Evolutionary conservation across 768 basidiomycete genomes (phyloP).

Genomic region (Amanita polypyramis): DNA sequence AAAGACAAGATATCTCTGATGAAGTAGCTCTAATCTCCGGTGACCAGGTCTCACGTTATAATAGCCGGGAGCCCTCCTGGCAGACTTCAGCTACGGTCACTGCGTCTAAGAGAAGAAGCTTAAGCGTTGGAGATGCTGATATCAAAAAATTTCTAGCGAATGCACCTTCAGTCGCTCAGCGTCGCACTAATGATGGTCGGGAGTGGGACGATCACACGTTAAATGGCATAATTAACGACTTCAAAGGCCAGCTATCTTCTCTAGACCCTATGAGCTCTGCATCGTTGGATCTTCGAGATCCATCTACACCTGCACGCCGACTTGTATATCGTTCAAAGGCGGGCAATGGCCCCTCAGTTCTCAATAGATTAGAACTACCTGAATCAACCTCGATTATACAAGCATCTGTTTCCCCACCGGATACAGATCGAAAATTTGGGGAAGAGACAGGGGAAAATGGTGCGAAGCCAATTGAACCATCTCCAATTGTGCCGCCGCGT

Average conservation of each 20-base stretch:
- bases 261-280: constrained; percentile 45
- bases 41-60: constrained; percentile 32
- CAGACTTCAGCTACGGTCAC: constrained; percentile 16
- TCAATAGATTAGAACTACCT: constrained; percentile 9
- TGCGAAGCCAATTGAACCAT: constrained; percentile 6
- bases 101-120: constrained; percentile 50
- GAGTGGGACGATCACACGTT: constrained; percentile 31
- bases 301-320: constrained; percentile 46
- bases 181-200: neutral
- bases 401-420: neutral
- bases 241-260: constrained; percentile 62
- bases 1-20: constrained; percentile 35
- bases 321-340: constrained; percentile 25
- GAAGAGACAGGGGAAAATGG: neutral
- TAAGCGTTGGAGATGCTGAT: constrained; percentile 64
- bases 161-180: constrained; percentile 18
- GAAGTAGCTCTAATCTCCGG: constrained; percentile 50
- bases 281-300: constrained; percentile 55
- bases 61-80: constrained; percentile 20
- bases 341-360: constrained; percentile 19
- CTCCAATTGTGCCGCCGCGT: constrained; percentile 38
- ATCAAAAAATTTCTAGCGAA: constrained; percentile 32
- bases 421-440: neutral
- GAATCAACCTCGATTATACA: neutral
- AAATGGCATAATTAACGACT: constrained; percentile 58